Conservation (phyloP, 2,329 filamentous ascomycete species). For the Aspergillus jensenii region DNA sequence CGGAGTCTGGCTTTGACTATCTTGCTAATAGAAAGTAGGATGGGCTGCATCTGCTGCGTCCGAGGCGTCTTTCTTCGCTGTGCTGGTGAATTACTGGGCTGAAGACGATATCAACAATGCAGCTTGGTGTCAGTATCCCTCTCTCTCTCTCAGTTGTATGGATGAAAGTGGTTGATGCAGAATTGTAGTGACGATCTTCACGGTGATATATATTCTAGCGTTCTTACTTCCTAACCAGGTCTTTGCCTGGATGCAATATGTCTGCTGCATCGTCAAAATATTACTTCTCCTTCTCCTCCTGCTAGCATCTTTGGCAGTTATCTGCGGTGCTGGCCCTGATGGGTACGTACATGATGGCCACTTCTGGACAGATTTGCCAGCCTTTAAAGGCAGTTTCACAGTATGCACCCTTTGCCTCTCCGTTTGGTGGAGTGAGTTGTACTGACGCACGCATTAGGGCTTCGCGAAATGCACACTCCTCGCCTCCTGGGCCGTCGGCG, state of each 20-base stretch:
- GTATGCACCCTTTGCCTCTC: neutral
- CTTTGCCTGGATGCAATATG: constrained; percentile 41
- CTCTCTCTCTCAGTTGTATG: neutral
- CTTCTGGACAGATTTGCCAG: constrained; percentile 32
- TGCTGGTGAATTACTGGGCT: constrained; percentile 9
- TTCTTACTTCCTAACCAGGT: constrained; percentile 29
- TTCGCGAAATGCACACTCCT: constrained; percentile 32
- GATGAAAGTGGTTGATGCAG: neutral
- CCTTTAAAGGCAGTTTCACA: constrained; percentile 37
- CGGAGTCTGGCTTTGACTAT: no score
- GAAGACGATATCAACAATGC: neutral
- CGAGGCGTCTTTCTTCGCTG: constrained; percentile 8
- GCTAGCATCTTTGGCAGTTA: constrained; percentile 37
- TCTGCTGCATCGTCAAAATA: constrained; percentile 39
- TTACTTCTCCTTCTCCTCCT: constrained; percentile 38
- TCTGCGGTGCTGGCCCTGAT: constrained; percentile 41
- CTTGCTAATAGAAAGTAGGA: neutral
- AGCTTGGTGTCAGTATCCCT: constrained; percentile 3
- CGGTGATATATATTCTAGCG: constrained; percentile 19
- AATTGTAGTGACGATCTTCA: constrained; percentile 9
- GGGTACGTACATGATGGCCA: constrained; percentile 32
- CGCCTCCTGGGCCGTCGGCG: constrained; percentile 29
- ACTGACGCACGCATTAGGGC: constrained; percentile 17
- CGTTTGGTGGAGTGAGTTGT: neutral
- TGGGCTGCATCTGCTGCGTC: constrained; percentile 11